Conservation (phyloP, 805 yeast genomes). For the Kazachstania taianensis region DNA sequence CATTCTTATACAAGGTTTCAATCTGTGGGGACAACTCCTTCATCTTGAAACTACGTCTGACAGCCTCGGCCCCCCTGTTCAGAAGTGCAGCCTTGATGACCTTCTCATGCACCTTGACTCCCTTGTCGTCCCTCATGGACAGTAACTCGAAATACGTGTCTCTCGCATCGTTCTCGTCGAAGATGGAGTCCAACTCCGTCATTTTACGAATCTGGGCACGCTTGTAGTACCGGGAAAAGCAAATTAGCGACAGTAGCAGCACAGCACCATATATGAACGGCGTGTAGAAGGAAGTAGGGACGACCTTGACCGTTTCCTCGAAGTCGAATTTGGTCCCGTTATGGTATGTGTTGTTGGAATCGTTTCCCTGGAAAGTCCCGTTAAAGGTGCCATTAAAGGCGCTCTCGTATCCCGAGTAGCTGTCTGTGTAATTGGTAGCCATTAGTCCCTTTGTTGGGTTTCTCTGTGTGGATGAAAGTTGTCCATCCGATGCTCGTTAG, state of each 20-base stretch:
- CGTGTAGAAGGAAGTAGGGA: constrained; percentile 47
- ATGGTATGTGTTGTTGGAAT: constrained; percentile 1
- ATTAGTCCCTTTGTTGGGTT: too few relatives aligned
- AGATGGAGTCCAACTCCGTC: constrained; percentile 58
- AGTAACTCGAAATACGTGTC: constrained; percentile 54
- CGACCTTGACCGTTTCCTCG: constrained; percentile 27
- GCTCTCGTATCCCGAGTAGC: too few relatives aligned
- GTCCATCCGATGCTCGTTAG: too few relatives aligned
- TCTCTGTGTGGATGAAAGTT: too few relatives aligned
- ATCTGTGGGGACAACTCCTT: constrained; percentile 69
- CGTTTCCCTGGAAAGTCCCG: constrained; percentile 5
- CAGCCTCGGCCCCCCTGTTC: constrained; percentile 75
- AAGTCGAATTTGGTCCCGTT: constrained; percentile 6
- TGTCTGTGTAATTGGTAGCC: too few relatives aligned
- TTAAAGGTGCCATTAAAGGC: constrained; percentile 5
- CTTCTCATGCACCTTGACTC: constrained; percentile 72
- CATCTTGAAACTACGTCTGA: constrained; percentile 72
- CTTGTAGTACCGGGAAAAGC: constrained; percentile 64
- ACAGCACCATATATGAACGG: constrained; percentile 71
- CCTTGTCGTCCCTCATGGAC: constrained; percentile 26
- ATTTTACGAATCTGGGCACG: constrained; percentile 41
- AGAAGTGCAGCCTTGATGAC: constrained; percentile 59
- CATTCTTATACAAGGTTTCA: constrained; percentile 67
- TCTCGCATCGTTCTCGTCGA: constrained; percentile 55
- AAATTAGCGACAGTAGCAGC: constrained; percentile 51